phyloP scores from a whole-genome alignment of 2,329 filamentous ascomycete genomes.

The Elsinoe australis region DNA sequence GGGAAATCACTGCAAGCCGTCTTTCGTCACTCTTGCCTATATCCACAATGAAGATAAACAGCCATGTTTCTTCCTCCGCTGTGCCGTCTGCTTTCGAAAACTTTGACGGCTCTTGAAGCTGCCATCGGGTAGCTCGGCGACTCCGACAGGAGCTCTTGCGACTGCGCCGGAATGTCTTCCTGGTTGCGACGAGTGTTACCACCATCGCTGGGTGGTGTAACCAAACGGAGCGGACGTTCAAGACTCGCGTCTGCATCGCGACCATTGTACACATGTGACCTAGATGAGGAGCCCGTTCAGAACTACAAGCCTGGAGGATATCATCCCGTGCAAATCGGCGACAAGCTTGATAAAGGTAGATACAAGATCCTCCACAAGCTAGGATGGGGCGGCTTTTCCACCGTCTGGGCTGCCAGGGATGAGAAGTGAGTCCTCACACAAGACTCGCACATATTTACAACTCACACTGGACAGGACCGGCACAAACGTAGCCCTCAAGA shows the following conservation, averaged over 20 bases:
- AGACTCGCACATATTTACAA: not conserved
- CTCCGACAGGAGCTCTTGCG: not conserved
- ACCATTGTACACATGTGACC: slow-evolving; percentile 4
- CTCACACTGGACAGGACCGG: not conserved
- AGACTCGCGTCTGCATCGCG: not conserved
- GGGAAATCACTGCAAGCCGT: not conserved
- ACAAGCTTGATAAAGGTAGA: slow-evolving; percentile 26
- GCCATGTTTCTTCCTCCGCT: no score
- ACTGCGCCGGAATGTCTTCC: not conserved
- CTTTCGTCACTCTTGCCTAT: no score
- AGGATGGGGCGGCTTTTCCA: slow-evolving; percentile 34
- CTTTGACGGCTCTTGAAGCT: no score
- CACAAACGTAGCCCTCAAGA: slow-evolving; percentile 26
- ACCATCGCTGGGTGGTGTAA: not conserved
- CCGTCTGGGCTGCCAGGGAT: slow-evolving; percentile 33
- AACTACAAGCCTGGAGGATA: slow-evolving; percentile 28
- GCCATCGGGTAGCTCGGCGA: not conserved
- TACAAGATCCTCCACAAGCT: slow-evolving; percentile 36
- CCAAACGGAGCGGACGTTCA: not conserved
- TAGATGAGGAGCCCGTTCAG: slow-evolving; percentile 15
- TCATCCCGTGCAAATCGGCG: slow-evolving; percentile 31
- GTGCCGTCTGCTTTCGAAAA: no score
- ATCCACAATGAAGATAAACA: no score
- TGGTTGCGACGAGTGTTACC: slow-evolving; percentile 1
- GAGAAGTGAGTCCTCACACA: slow-evolving; percentile 18